Evolutionary conservation across 2,329 filamentous ascomycete species (phyloP), one percentile per base, ranked within the genome.

Genomic region (Monilinia fructigena): DNA sequence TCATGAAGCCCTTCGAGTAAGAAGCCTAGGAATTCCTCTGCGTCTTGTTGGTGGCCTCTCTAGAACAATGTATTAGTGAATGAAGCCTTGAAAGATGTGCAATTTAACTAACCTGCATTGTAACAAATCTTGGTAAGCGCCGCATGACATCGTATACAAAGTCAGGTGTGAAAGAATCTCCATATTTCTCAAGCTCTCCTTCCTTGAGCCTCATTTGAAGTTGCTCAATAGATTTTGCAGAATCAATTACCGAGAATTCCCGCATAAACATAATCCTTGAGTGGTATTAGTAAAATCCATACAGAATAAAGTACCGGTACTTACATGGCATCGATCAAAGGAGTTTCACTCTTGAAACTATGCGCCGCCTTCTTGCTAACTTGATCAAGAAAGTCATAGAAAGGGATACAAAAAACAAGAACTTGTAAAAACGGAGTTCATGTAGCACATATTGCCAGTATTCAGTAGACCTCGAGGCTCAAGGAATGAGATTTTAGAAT

Each of bases 371-470:
- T 89, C 77, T 91, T 91, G 77, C 91, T 87, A 68, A 97, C 86
- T 77, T 93, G 89, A 75, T 96, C 91, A 70, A 99, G 80, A 75
- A 99, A 97, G 75, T 93, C 88, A 78, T 96, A 97, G 76, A 99
- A 99, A 7, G 95, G 95, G 72, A 89, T 85, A 78, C 93, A 98
- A 77, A 93, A 98, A 72, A 97, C 86, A 74, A 99, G 86, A 76
- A 96, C 91, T 89, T 99, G 95, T 71, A 99, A 85, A 85, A 77
- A 98, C 89, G 70, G 95, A 97, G 82, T 98, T 99, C 95, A 99
- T 98, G 80, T 99, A 99, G 79, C 95, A 99, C 91, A 98, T 96
- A 76, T 99, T 98, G 60, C 95, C 95, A 52, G 94, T 96, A 79
- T 99, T 99, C 72, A 97, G 91, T 75, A 99, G 85, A 59, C 95